Conservation (phyloP, 345 rosid species). For the Firmiana major region DNA sequence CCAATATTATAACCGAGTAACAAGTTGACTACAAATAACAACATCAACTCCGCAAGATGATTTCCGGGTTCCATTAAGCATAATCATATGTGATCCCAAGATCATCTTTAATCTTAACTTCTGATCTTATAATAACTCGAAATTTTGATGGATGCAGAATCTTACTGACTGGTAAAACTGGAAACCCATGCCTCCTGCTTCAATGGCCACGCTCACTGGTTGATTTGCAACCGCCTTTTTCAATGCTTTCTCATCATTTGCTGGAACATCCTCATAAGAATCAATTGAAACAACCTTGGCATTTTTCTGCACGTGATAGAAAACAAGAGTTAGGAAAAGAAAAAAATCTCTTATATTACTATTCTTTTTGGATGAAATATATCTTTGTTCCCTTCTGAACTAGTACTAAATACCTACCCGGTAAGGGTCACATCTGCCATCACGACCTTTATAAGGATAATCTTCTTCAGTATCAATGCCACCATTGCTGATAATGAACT, state of each 20-base stretch:
- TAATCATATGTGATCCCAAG: background rate
- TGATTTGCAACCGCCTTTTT: conserved; percentile 78
- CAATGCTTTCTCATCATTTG: conserved; percentile 54
- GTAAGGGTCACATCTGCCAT: conserved; percentile 58
- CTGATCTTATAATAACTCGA: background rate
- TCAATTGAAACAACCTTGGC: conserved; percentile 77
- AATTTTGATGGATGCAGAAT: background rate
- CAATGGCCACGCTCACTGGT: conserved; percentile 80
- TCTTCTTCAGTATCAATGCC: conserved; percentile 87
- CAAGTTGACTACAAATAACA: background rate
- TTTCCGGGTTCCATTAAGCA: background rate
- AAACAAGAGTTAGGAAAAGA: background rate
- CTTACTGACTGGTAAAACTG: conserved; percentile 69
- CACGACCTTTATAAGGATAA: conserved; percentile 68
- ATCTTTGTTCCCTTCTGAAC: background rate
- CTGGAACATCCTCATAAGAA: conserved; percentile 72
- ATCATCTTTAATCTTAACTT: background rate
- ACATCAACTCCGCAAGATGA: background rate
- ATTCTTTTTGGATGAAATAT: too few species aligned
- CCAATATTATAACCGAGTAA: background rate
- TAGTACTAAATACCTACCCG: conserved; percentile 43
- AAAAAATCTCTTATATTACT: background rate
- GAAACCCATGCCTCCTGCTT: conserved; percentile 78
- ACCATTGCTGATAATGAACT: conserved; percentile 83
- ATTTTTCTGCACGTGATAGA: conserved; percentile 51